Conservation (phyloP, 768 basidiomycete genomes). For the Suillus spraguei region DNA sequence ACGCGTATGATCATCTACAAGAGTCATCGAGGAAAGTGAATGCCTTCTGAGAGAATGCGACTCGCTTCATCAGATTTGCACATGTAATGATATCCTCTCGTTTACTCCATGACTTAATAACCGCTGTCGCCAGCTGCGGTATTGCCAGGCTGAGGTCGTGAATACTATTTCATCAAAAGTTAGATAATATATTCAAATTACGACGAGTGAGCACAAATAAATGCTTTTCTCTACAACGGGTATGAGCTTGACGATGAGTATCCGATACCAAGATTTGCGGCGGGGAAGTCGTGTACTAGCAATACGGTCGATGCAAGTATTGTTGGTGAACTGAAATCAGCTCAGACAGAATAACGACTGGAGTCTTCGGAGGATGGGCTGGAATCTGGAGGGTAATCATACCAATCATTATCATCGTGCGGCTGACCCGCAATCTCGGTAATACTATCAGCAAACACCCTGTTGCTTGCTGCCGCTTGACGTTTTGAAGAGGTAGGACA, state of each 20-base stretch:
- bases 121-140: conserved; percentile 72
- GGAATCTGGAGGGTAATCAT: not conserved
- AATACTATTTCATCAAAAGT: conserved; percentile 47
- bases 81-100: conserved; percentile 60
- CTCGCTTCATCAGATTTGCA: conserved; percentile 77
- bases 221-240: conserved; percentile 53
- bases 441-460: not conserved
- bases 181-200: not conserved
- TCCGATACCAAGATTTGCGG: conserved; percentile 45
- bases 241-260: conserved; percentile 57
- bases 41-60: conserved; percentile 6
- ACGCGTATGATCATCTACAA: conserved; percentile 76
- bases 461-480: not conserved
- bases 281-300: conserved; percentile 37
- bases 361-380: not conserved
- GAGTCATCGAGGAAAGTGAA: conserved; percentile 15
- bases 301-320: not conserved
- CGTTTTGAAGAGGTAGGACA: not conserved
- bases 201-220: conserved; percentile 1
- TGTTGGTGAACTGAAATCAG: not conserved
- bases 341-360: not conserved
- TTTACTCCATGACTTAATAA: conserved; percentile 83
- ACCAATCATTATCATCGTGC: not conserved
- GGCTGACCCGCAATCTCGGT: not conserved
- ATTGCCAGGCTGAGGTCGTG: conserved; percentile 31